Evolutionary conservation across 139 green algal species (phyloP), one percentile per base, ranked within the genome.

Genomic region (Coelastrella sp.): DNA sequence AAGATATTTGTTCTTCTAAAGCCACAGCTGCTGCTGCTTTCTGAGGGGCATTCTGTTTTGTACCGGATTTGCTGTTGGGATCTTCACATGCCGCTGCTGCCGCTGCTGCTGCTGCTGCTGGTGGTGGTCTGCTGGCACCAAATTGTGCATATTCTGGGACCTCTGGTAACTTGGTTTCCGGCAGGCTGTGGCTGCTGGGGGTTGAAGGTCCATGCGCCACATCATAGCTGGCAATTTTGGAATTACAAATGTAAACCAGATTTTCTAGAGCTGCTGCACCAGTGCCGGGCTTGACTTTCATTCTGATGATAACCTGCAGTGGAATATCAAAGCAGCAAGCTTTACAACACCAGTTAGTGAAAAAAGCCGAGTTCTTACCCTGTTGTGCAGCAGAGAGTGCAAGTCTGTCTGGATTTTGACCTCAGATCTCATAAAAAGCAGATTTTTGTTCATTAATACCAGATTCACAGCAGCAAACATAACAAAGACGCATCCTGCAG

Each of bases 131-230:
- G 25, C 25, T 80, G 74, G 7, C 8, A 7, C 74, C 25, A 58
- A 59, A 80, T 10, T 80, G 74, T 24, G 57, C 82, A 78, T 78
- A 87, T 68, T 87, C 82, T 63, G 82, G 82, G 12, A 87, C 63
- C 35, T 80, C 22, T 17, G 85, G 85, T 20, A 90, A 78, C 59
- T 90, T 90, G 15, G 73, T 66, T 25, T 90, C 85, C 20, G 85
- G 85, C 27, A 90, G 15, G 85, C 85, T 90, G 85, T 90, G 85
- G 85, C 85, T 90, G 74, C 68, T 76, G 59, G 85, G 85, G 12
- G n/a, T 59, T 60, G 85, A 24, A 10, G 56, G 85, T 10, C 85
- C 84, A 49, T 14, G 25, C 11, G 85, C n/a, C 11, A 84, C 58
- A 0, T 90, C 85, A 61, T 90, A 90, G 3, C 73, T 65, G 25